A percentile compares a stretch with the other conserved stretches of the same genome.
Evolutionary conservation across 306 rosid genomes (phyloP).

Genomic region (Datisca glomerata): DNA sequence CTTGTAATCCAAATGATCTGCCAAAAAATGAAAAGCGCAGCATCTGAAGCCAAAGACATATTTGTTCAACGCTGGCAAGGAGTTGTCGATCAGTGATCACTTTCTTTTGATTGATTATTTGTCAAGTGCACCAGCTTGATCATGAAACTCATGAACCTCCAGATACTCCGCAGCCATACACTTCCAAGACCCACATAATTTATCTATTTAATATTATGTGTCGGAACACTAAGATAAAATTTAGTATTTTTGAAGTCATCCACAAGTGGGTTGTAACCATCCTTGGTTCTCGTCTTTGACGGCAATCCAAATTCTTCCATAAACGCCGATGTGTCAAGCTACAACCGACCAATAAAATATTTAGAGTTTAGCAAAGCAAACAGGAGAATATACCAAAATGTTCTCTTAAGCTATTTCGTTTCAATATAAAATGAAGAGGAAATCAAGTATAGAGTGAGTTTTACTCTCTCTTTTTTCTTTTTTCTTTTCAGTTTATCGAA

Average conservation of each 20-base stretch:
- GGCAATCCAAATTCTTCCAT: slow-evolving; percentile 98
- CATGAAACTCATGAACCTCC: neutral
- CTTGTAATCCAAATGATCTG: no score
- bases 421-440: no score
- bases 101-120: neutral
- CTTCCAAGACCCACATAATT: no score
- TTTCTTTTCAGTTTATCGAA: no score
- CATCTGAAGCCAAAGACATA: no score
- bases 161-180: neutral
- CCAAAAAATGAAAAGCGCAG: neutral
- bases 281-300: slow-evolving; percentile 75
- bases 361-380: neutral
- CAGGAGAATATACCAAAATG: no score
- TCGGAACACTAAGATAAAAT: slow-evolving; percentile 79
- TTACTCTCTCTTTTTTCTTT: no score
- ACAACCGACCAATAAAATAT: slow-evolving; percentile 9
- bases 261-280: slow-evolving; percentile 83
- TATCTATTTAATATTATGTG: slow-evolving; percentile 56
- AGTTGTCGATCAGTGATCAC: neutral
- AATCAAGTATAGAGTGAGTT: no score
- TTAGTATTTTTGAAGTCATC: slow-evolving; percentile 94
- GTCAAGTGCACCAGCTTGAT: neutral
- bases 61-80: no score
- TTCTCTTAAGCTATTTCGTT: no score
- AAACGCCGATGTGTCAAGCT: slow-evolving; percentile 93